Evolutionary conservation across 2,329 filamentous ascomycete genomes (phyloP).

Genomic region (Lachnellula arida): DNA sequence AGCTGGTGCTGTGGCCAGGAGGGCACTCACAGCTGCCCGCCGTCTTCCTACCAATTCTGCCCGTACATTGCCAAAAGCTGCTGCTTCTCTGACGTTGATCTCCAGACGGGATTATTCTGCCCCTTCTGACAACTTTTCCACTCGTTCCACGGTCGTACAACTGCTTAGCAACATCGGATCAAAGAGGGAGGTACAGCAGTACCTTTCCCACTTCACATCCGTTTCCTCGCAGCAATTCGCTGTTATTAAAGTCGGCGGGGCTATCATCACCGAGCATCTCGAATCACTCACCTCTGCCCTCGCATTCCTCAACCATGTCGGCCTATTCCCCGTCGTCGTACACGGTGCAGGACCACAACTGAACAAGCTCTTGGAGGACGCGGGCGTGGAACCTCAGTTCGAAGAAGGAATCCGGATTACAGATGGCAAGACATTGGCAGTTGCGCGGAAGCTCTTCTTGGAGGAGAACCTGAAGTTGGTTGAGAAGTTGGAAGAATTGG

Average conservation of each 20-base stretch:
- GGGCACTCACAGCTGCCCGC: slow-evolving; percentile 24
- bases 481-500: slow-evolving; percentile 82
- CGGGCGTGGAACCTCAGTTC: slow-evolving; percentile 90
- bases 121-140: slow-evolving; percentile 36
- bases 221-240: slow-evolving; percentile 96
- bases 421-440: slow-evolving; percentile 86
- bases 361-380: slow-evolving; percentile 83
- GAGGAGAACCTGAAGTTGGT: slow-evolving; percentile 93
- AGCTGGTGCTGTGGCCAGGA: slow-evolving; percentile 27
- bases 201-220: slow-evolving; percentile 94
- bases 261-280: slow-evolving; percentile 90
- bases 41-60: slow-evolving; percentile 23
- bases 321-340: slow-evolving; percentile 90
- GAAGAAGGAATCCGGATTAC: slow-evolving; percentile 95
- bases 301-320: slow-evolving; percentile 90
- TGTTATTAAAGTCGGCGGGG: slow-evolving; percentile 96
- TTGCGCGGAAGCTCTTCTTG: slow-evolving; percentile 88
- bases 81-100: slow-evolving; percentile 21
- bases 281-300: slow-evolving; percentile 86
- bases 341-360: slow-evolving; percentile 94
- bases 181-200: slow-evolving; percentile 94
- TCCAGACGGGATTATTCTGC: slow-evolving; percentile 29
- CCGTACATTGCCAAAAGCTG: slow-evolving; percentile 27
- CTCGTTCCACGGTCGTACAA: slow-evolving; percentile 78
- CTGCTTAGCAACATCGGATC: slow-evolving; percentile 93